Base-by-base conservation (phyloP, 2,329 filamentous ascomycete species). In the Colletotrichum tabaci region DNA sequence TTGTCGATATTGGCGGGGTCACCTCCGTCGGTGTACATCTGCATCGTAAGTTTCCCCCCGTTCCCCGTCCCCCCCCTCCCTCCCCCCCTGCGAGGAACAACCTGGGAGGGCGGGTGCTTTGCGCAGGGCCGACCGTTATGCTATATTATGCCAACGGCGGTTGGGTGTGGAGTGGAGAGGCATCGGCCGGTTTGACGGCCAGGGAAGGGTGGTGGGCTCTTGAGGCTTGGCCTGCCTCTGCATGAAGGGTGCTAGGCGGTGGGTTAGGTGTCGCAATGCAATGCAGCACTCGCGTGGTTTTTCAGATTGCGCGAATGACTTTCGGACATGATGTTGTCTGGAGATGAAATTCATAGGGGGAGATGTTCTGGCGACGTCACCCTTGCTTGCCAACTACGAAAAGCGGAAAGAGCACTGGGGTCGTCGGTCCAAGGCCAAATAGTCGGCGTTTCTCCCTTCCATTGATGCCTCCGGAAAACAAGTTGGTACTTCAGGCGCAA, bases 11-110 rank as follows among this genome's bases (percentile, higher is more conserved):
- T 40, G 58, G 58, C 58, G 58, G 58, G 44, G 44, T 40, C 18
- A 50, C n/a, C 46, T 40, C n/a, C 38, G 52, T 49, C 58, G 58
- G 58, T 61, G 30, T 61, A 40, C 52, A 21, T 55, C 52, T 55
- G 30, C 30, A 55, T 61, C n/a, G 44, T 23, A 61, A 61, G 26
- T 26, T 6, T 5, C 26, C 26, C 26, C 26, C 26, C 26, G 10
- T 46, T 60, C 44, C 44, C 26, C 16, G 23, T 52, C 3, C 3
- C 16, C 16, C 8, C 9, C 16, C 30, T 15, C 16, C 2, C 30
- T 9, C 9, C 10, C 13, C 44, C 18, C 15, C 12, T 35, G n/a
- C 21, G 30, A 61, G 58, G 58, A 21, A 61, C 46, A 40, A 23
- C 44, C 58, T 40, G 46, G 30, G n/a, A 61, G 58, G 15, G 30